Conservation (phyloP, 768 basidiomycete species). For the Lanmaoa pseudosensibilis region DNA sequence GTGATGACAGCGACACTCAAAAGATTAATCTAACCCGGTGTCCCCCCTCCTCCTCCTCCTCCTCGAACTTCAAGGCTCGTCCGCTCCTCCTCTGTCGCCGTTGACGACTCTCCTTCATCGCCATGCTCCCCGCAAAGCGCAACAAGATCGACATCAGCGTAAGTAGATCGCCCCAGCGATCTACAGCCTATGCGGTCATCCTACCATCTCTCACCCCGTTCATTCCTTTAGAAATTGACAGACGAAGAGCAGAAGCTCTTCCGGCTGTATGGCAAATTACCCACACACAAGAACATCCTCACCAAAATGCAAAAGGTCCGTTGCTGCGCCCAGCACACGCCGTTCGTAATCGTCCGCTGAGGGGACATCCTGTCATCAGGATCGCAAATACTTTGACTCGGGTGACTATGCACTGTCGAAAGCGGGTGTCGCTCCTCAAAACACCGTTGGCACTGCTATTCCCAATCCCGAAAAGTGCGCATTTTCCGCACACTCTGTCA, state of each 20-base stretch:
- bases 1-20: slow-evolving; percentile 20
- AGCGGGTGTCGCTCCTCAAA: slow-evolving; percentile 88
- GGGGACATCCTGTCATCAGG: slow-evolving; percentile 48
- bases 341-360: slow-evolving; percentile 6
- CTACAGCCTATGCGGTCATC: background rate
- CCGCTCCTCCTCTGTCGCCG: slow-evolving; percentile 27
- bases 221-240: slow-evolving; percentile 60
- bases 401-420: slow-evolving; percentile 98
- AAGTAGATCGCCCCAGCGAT: slow-evolving; percentile 32
- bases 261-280: slow-evolving; percentile 91
- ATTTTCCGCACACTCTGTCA: background rate
- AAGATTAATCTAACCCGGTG: slow-evolving; percentile 7
- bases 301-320: slow-evolving; percentile 93
- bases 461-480: slow-evolving; percentile 96
- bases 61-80: slow-evolving; percentile 15
- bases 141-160: slow-evolving; percentile 97
- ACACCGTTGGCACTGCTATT: slow-evolving; percentile 90
- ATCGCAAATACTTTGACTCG: slow-evolving; percentile 99
- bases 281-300: slow-evolving; percentile 89
- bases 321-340: background rate
- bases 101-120: slow-evolving; percentile 19
- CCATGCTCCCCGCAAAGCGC: slow-evolving; percentile 75
- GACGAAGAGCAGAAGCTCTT: slow-evolving; percentile 94
- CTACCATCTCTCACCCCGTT: slow-evolving; percentile 17
- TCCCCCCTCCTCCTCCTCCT: slow-evolving; percentile 1